phyloP scores from a whole-genome alignment of 805 yeast genomes.

The Pichia pseudocactophila region DNA sequence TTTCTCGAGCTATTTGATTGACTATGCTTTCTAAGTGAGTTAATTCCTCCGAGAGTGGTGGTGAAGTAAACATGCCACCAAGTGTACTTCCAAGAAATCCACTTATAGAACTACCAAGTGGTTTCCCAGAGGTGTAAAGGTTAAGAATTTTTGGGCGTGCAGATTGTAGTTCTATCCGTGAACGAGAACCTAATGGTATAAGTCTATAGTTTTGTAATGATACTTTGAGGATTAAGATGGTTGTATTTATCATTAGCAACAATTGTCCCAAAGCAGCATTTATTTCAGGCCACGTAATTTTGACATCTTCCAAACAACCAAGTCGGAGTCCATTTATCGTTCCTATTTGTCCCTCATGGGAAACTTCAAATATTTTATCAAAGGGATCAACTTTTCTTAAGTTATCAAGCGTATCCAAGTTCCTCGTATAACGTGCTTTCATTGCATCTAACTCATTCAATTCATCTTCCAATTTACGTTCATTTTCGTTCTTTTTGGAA shows the following conservation, averaged over 20 bases:
- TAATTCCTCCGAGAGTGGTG: not conserved
- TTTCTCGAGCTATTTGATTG: not conserved
- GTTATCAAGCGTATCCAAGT: conserved; percentile 57
- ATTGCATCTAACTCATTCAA: conserved; percentile 52
- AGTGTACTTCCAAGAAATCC: not conserved
- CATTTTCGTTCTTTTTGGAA: conserved; percentile 44
- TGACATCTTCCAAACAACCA: conserved; percentile 53
- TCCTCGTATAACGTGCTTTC: conserved; percentile 52
- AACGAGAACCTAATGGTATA: conserved; percentile 67
- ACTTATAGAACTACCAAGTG: not conserved
- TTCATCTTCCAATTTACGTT: conserved; percentile 42
- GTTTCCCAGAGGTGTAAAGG: not conserved
- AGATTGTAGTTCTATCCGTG: not conserved
- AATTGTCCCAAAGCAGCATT: conserved; percentile 89
- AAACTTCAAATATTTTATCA: conserved; percentile 73
- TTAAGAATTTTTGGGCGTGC: not conserved
- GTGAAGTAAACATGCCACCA: not conserved
- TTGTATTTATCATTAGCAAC: conserved; percentile 57
- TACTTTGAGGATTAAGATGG: conserved; percentile 47
- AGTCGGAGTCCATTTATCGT: conserved; percentile 78
- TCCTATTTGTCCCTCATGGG: conserved; percentile 78
- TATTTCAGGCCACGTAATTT: conserved; percentile 83
- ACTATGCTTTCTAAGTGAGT: not conserved
- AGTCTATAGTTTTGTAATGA: conserved; percentile 51
- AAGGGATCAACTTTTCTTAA: conserved; percentile 73